These are phyloP conservation scores for Suillus bovinus DNA, from an alignment of 768 basidiomycete genomes.

Conservation along the genomic window DNA sequence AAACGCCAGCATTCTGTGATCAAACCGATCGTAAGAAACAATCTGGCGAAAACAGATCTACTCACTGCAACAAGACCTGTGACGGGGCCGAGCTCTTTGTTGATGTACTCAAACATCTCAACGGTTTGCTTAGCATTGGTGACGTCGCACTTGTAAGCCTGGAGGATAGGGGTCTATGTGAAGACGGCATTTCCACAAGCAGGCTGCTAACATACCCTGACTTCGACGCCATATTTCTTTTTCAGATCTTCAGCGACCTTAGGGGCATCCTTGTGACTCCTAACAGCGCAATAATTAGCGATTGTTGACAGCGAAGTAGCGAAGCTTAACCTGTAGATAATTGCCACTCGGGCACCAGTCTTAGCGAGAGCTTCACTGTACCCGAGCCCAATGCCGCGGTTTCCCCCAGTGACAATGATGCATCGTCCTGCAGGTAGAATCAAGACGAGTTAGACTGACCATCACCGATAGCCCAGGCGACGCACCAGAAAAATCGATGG, in stretches of 20 bases:
- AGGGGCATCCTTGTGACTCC: slow-evolving; percentile 48
- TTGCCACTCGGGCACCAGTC: slow-evolving; percentile 58
- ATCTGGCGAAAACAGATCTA: neutral
- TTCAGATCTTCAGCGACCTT: slow-evolving; percentile 48
- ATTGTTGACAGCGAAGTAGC: neutral
- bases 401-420: slow-evolving; percentile 62
- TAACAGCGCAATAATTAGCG: slow-evolving; percentile 17
- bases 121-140: slow-evolving; percentile 44
- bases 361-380: slow-evolving; percentile 52
- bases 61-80: slow-evolving; percentile 57
- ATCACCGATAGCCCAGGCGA: neutral
- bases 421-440: slow-evolving; percentile 37
- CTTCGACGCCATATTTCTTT: slow-evolving; percentile 48
- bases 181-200: neutral
- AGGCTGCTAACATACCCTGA: slow-evolving; percentile 21
- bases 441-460: neutral
- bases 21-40: neutral
- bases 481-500: neutral
- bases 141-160: slow-evolving; percentile 68
- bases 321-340: slow-evolving; percentile 52
- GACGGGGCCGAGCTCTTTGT: slow-evolving; percentile 49
- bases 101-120: slow-evolving; percentile 47
- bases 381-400: slow-evolving; percentile 60
- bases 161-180: neutral
- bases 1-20: slow-evolving; percentile 59